Evolutionary conservation across 345 rosid species (phyloP), one percentile per base, ranked within the genome.

Genomic region (Eucalyptus victrix): DNA sequence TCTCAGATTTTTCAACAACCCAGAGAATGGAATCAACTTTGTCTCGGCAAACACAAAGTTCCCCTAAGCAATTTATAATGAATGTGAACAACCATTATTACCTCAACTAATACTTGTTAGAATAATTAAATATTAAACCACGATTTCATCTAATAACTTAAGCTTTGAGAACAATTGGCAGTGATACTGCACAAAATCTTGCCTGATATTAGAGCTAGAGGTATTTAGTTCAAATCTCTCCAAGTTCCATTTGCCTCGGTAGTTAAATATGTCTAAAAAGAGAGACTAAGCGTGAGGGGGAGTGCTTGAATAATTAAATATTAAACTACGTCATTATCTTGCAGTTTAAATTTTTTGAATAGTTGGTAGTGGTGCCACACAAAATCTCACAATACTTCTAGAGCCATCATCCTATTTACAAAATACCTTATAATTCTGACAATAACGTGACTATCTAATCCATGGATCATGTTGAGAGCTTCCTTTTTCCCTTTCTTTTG

Each of bases 191-290:
- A 49, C 17, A 13, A 49, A 49, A 49, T 49, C 50, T 49, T 0
- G 0, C 16, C 0, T 13, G 0, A 0, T 49, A 49, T 49, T 0
- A 49, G 1, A 49, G 17, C 17, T 49, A 0, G 17, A 49, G 0
- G 17, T 49, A 0, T 14, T 49, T 0, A 49, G 51, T 5, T 49
- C 51, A 14, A 49, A 49, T 49, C 17, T 49, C 0, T 49, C 15
- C 16, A 49, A 0, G 0, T 0, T 0, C 0, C 51, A 49, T 49
- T 14, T 49, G 51, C 1, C 17, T 49, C 17, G 0, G 0, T 0
- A 49, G 0, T 49, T 49, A 49, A 49, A 49, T 49, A 49, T 49
- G 0, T 0, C 50, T 49, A 49, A 4, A 49, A 12, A 13, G 0
- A 49, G 0, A 49, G 0, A 0, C 50, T 0, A 49, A 49, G 50